These are phyloP conservation scores for Mortierella polycephala DNA, from an alignment of 371 early-diverging fungal species.

Conservation along the genomic window DNA sequence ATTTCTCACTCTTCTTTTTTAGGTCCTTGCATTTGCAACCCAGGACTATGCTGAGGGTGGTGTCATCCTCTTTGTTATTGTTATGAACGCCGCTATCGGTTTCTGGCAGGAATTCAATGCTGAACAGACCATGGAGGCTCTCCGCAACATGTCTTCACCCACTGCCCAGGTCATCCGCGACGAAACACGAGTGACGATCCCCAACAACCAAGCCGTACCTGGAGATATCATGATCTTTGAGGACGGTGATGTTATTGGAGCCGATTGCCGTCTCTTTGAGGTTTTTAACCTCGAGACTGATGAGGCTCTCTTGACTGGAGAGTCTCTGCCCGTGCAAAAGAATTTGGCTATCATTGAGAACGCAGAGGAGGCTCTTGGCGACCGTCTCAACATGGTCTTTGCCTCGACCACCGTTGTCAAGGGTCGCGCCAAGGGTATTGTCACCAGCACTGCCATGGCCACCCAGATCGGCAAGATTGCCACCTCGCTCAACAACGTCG, in stretches of 20 bases:
- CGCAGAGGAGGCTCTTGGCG: conserved; percentile 21
- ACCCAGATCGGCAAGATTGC: conserved; percentile 95
- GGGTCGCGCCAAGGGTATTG: conserved; percentile 82
- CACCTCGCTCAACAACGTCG: conserved; percentile 80
- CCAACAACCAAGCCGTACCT: conserved; percentile 83
- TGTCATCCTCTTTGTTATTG: conserved; percentile 80
- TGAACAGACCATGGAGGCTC: conserved; percentile 91
- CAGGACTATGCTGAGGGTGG: conserved; percentile 77
- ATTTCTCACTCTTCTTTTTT: not conserved
- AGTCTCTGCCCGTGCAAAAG: conserved; percentile 82
- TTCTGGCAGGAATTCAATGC: conserved; percentile 92
- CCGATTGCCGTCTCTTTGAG: conserved; percentile 90
- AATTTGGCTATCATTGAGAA: conserved; percentile 39
- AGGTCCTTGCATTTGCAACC: conserved; percentile 70
- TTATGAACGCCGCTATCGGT: conserved; percentile 85
- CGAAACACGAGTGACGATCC: conserved; percentile 74
- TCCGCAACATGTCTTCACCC: conserved; percentile 87
- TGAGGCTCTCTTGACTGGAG: conserved; percentile 91
- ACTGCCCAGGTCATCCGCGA: conserved; percentile 84
- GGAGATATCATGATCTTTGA: conserved; percentile 93
- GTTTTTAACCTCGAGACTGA: conserved; percentile 87
- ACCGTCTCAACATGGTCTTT: conserved; percentile 62
- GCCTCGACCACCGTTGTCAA: conserved; percentile 76
- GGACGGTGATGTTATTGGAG: conserved; percentile 91
- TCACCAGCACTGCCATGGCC: conserved; percentile 86